A percentile compares a stretch with the other conserved stretches of the same genome.
These are phyloP conservation scores for Arxiozyma bovina DNA, from an alignment of 1,139 yeast species.

Conservation along the genomic window DNA sequence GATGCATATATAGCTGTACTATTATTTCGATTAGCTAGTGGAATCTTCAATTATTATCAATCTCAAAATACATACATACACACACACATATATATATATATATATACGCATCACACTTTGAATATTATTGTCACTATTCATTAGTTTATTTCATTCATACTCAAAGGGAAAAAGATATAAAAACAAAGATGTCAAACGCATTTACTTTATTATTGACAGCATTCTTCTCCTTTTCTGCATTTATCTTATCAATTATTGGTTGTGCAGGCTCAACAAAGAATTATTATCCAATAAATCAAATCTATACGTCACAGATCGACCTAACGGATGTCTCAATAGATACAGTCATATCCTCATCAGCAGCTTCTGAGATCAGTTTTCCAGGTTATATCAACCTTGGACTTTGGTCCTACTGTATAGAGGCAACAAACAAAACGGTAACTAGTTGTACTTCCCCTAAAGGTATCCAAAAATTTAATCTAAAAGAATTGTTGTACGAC, in stretches of 20 bases:
- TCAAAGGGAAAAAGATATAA: neutral
- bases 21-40: no score
- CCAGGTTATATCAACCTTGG: constrained; percentile 27
- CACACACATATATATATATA: no score
- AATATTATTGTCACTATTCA: no score
- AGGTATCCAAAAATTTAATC: constrained; percentile 25
- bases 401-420: constrained; percentile 29
- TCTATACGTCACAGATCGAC: constrained; percentile 26
- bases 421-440: constrained; percentile 12
- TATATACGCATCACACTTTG: no score
- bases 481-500: constrained; percentile 18
- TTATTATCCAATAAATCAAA: constrained; percentile 23
- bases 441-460: constrained; percentile 24
- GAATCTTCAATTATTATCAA: no score
- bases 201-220: constrained; percentile 17
- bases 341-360: constrained; percentile 1
- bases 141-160: no score
- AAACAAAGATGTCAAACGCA: constrained; percentile 15
- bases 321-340: constrained; percentile 17
- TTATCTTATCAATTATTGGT: constrained; percentile 23
- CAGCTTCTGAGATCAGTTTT: constrained; percentile 7
- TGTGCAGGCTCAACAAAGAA: constrained; percentile 29
- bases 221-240: constrained; percentile 19
- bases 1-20: no score
- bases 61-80: no score